These are phyloP conservation scores for Bremia lactucae DNA, from an alignment of 352 stramenopile species.

Conservation along the genomic window DNA sequence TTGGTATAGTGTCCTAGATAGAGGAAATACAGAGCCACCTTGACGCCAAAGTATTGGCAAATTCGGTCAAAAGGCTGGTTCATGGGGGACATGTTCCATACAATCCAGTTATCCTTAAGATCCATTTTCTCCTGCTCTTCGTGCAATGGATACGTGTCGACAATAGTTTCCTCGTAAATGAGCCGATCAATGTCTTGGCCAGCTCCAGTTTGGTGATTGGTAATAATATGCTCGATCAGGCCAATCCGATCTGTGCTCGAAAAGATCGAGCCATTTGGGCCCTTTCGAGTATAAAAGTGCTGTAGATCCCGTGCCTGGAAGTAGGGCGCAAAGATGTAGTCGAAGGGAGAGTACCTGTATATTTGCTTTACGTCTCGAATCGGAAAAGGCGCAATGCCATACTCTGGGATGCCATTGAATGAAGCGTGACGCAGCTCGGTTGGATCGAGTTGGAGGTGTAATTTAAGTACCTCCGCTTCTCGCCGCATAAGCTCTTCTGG, in stretches of 20 bases:
- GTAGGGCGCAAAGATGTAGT: slow-evolving; percentile 82
- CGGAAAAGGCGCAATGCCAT: slow-evolving; percentile 69
- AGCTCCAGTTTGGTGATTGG: slow-evolving; percentile 49
- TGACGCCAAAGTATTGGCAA: slow-evolving; percentile 78
- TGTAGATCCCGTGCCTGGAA: slow-evolving; percentile 57
- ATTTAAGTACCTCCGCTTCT: slow-evolving; percentile 57
- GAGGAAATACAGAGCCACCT: slow-evolving; percentile 96
- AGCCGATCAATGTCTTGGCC: slow-evolving; percentile 62
- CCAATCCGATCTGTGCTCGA: slow-evolving; percentile 62
- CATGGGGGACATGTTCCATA: slow-evolving; percentile 59
- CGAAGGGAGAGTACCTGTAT: slow-evolving; percentile 67
- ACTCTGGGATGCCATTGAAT: slow-evolving; percentile 53
- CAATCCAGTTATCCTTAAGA: slow-evolving; percentile 58
- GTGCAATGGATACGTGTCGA: slow-evolving; percentile 72
- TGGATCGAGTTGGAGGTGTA: slow-evolving; percentile 65
- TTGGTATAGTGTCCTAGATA: slow-evolving; percentile 94
- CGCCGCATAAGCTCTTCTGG: slow-evolving; percentile 60
- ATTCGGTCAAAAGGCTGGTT: slow-evolving; percentile 72
- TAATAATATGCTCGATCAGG: slow-evolving; percentile 82
- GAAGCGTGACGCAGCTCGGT: slow-evolving; percentile 49
- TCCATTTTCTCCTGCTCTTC: slow-evolving; percentile 52
- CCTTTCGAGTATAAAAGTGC: slow-evolving; percentile 56
- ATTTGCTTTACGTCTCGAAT: slow-evolving; percentile 71
- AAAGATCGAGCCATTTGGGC: slow-evolving; percentile 54
- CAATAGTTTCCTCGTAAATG: slow-evolving; percentile 63